A percentile compares a stretch with the other conserved stretches of the same genome.
Conservation (phyloP, 2,329 filamentous ascomycete species). For the Calonectria honghensis region DNA sequence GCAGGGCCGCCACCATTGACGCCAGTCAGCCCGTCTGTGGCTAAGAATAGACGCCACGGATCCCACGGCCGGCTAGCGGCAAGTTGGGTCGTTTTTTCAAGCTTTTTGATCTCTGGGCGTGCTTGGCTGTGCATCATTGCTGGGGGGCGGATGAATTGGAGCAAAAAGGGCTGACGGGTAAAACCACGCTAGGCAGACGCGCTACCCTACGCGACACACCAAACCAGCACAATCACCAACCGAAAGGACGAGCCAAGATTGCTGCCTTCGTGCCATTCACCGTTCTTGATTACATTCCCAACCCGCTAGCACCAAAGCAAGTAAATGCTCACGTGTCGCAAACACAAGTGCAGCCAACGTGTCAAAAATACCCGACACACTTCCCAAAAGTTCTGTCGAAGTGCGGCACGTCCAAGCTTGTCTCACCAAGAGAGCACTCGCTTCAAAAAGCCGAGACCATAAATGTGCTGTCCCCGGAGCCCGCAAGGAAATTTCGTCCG, state of each 20-base stretch:
- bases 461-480: neutral
- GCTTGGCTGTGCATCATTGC: slow-evolving; percentile 1
- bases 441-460: neutral
- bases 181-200: neutral
- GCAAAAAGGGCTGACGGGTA: neutral
- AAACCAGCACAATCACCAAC: neutral
- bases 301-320: neutral
- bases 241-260: neutral
- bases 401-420: neutral
- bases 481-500: neutral
- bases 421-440: neutral
- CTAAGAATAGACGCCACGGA: slow-evolving; percentile 13
- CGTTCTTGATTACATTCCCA: neutral
- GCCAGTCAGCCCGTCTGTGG: neutral
- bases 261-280: neutral
- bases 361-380: neutral
- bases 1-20: neutral
- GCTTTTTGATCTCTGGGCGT: neutral
- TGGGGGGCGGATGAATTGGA: neutral
- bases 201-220: neutral
- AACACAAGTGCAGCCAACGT: neutral
- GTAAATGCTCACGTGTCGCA: neutral
- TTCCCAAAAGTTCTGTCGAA: neutral
- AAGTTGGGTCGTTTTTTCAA: neutral
- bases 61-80: slow-evolving; percentile 15